Evolutionary conservation across 177 flowering plant species (phyloP), one percentile per base, ranked within the genome.

Genomic region (Tripterygium wilfordii): DNA sequence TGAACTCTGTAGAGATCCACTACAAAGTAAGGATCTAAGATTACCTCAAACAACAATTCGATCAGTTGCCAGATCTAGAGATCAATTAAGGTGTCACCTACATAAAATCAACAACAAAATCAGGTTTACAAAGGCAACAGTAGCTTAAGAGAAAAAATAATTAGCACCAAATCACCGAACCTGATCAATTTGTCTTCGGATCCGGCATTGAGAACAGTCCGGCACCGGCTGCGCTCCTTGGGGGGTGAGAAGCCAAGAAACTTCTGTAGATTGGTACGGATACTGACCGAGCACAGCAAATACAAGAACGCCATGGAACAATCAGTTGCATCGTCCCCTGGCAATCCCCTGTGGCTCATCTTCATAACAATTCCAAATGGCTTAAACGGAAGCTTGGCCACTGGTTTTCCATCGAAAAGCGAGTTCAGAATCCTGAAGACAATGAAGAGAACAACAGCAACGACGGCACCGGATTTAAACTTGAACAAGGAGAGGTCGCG

Each of bases 221-320:
- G 1, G 69, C 78, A n/a, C 70, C 69, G 4, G 83, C 77, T 23
- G 97, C 70, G 0, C 96, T 96, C 19, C 99, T 60, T n/a, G 0
- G 99, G 99, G 0, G 97, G 99, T 3, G 99, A 62, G 42, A 92
- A 92, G 49, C 99, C 99, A 8, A 92, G 58, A 57, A 92, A 82
- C 80, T 92, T 92, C 84, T 92, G 99, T 68, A 92, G 56, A 72
- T 92, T 92, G 17, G 99, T 92, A 24, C 99, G 61, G 12, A 92
- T 89, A 50, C 99, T 89, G 41, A 92, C 71, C 29, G 95, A 84
- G 42, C 97, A 92, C 38, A 92, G 50, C 45, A 92, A 77, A 44
- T 92, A 92, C 65, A 92, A 57, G 50, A 92, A 92, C 32, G 89
- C 96, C 99, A 92, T 92, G 5, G 99, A 86, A 52, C 99, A 92